Evolutionary conservation across 345 rosid species (phyloP), one percentile per base, ranked within the genome.

Genomic region (Camelina hispida): DNA sequence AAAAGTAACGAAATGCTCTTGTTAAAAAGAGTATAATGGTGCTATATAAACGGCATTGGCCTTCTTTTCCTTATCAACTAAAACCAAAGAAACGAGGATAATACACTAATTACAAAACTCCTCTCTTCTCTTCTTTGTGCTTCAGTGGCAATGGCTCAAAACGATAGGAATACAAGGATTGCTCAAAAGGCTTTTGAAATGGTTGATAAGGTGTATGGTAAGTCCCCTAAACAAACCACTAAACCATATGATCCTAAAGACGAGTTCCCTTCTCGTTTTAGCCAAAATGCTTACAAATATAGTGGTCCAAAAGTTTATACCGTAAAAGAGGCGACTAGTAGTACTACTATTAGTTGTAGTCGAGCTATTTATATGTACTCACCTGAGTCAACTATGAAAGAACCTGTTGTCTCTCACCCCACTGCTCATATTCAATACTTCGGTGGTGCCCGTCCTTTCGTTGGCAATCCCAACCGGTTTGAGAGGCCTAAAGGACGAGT

Each of bases 141-240:
- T 57, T 50, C 81, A 65, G 14, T 58, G 81, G 56, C 52, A 50
- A 78, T 60, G 81, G 22, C 81, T 32, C 74, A 76, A 59, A 68
- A 37, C 1, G 73, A 75, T 51, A 18, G 46, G 22, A 43, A 60
- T 13, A 38, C 54, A 52, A 68, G 40, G 28, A 14, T 60, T 2
- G 55, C 73, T 34, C 68, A 75, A 54, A 63, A 69, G 55, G 71
- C 60, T 17, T 76, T 69, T 44, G 80, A 62, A 61, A 62, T 76
- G 71, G 71, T 69, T 28, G 74, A 68, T 42, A 42, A 61, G 52
- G 46, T 68, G 8, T 42, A 30, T 28, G 79, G 74, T 68, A 68
- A 61, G 56, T 14, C 73, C 37, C 61, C 22, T 0, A 62, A 65
- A 25, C 16, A 5, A 57, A 64, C 17, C 38, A 42, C 53, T 37